Evolutionary conservation across 129 eudicot genomes (phyloP), one percentile per base, ranked within the genome.

Genomic region (Pittosporum tobira): DNA sequence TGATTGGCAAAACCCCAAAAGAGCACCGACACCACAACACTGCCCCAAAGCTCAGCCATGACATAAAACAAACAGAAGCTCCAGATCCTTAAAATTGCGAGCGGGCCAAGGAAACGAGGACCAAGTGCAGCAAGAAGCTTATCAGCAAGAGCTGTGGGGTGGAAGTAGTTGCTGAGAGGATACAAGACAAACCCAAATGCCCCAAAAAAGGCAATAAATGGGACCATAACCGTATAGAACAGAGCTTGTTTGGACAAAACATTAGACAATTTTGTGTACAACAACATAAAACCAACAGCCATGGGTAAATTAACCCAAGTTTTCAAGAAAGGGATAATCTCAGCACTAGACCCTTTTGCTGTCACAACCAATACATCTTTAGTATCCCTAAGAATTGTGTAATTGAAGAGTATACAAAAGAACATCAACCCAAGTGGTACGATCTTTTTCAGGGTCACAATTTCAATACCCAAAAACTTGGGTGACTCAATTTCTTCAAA

Each of bases 31-130:
- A 93, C 75, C 37, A 93, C 99, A 60, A 93, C 99, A 81, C 99
- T 93, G 10, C 99, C 99, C 99, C 99, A 93, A 50, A 93, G 94
- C 72, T 93, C 99, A 68, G 99, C 99, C 99, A 93, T 93, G 46
- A 93, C 99, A 84, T 93, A 93, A 45, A 93, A 87, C 94, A 87
- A 79, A 72, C 99, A 93, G 58, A 93, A 93, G 54, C 99, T 93
- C 99, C 99, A 93, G 15, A 93, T 93, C 88, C 99, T 87, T 63
- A 93, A n/a, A 70, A 93, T 93, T 3, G 99, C 96, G 61, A 93
- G 87, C 20, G 99, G 99, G 2, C 99, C 94, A 6, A 93, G 88
- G 66, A 93, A 93, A 63, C 99, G 79, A 48, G 99, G 94, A 31
- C 99, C 99, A 60, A 93, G 78, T 22, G 69, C 23, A 31, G 78